Conservation (phyloP, 345 rosid genomes). For the Raphanus raphanistrum region DNA sequence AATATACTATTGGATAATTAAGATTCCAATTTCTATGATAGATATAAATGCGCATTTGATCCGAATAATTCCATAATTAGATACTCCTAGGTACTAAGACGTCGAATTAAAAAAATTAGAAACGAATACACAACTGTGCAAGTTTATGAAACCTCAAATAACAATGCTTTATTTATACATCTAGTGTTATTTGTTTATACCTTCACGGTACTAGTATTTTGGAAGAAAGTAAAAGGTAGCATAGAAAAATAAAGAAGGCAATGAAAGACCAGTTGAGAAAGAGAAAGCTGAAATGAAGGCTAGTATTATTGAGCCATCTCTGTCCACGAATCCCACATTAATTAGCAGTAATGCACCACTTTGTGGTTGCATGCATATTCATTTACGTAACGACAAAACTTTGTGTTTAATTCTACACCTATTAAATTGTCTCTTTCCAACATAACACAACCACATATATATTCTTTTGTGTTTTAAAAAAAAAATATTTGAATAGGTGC, state of each 20-base stretch:
- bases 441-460: background rate
- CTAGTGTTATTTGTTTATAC: slow-evolving; percentile 1
- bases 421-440: background rate
- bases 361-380: slow-evolving; percentile 31
- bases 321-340: slow-evolving; percentile 36
- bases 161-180: background rate
- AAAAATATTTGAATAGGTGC: background rate
- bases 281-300: slow-evolving; percentile 17
- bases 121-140: background rate
- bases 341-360: slow-evolving; percentile 23
- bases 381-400: slow-evolving; percentile 39
- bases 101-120: background rate
- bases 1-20: slow-evolving; percentile 32
- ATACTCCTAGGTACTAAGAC: slow-evolving; percentile 1
- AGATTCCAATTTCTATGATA: slow-evolving; percentile 27
- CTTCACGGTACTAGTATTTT: slow-evolving; percentile 10
- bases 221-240: slow-evolving; percentile 19
- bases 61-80: slow-evolving; percentile 4
- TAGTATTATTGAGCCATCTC: slow-evolving; percentile 28
- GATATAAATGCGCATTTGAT: slow-evolving; percentile 18
- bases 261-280: background rate
- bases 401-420: slow-evolving; percentile 13
- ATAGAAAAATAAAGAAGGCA: background rate
- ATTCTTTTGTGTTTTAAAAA: background rate
- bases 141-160: slow-evolving; percentile 12